Conservation (phyloP, 2,329 filamentous ascomycete genomes). For the Aspergillus fumigatus region DNA sequence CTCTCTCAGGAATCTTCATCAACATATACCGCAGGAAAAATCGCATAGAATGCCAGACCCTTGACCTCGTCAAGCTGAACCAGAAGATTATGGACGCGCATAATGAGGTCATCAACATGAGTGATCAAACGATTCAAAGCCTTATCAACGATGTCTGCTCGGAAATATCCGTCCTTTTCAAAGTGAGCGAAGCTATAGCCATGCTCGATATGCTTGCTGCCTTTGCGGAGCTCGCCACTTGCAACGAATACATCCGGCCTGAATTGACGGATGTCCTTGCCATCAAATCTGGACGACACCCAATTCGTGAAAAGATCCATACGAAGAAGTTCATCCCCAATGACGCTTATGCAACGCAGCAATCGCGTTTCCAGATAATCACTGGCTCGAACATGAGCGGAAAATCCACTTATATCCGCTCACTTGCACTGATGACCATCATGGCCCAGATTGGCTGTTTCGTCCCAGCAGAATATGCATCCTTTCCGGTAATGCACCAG, state of each 20-base stretch:
- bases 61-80: slow-evolving; percentile 77
- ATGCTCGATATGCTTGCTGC: slow-evolving; percentile 80
- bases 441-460: slow-evolving; percentile 95
- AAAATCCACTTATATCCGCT: slow-evolving; percentile 91
- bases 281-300: slow-evolving; percentile 70
- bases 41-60: slow-evolving; percentile 80
- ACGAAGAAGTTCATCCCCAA: slow-evolving; percentile 73
- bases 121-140: slow-evolving; percentile 68
- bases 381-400: slow-evolving; percentile 98
- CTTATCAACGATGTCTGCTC: slow-evolving; percentile 68
- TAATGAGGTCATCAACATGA: slow-evolving; percentile 77
- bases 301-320: slow-evolving; percentile 70
- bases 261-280: slow-evolving; percentile 65
- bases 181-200: slow-evolving; percentile 78
- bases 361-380: slow-evolving; percentile 83
- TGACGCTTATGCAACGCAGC: slow-evolving; percentile 77
- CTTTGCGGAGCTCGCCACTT: slow-evolving; percentile 70
- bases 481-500: slow-evolving; percentile 73
- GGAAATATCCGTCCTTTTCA: slow-evolving; percentile 70
- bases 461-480: slow-evolving; percentile 79
- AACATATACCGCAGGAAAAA: slow-evolving; percentile 70
- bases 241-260: slow-evolving; percentile 64
- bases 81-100: slow-evolving; percentile 73
- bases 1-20: slow-evolving; percentile 66
- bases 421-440: slow-evolving; percentile 75